Percentiles rank a stretch among this genome's conserved stretches.
Evolutionary conservation across 805 yeast genomes (phyloP).

Genomic region (Grigorovia humatica): DNA sequence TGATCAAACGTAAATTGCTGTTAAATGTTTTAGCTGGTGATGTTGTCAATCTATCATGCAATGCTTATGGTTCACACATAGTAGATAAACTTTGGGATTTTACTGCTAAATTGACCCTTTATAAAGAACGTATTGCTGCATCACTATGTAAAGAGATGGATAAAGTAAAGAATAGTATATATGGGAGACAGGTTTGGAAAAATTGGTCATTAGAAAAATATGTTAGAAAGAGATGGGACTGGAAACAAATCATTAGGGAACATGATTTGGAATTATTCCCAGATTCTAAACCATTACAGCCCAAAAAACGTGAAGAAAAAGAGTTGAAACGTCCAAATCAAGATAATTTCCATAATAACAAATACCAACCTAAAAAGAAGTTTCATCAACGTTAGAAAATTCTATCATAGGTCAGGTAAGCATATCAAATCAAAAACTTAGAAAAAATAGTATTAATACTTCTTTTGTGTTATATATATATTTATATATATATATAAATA

Average conservation of each 20-base stretch:
- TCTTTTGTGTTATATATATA: background rate
- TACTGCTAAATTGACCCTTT: slow-evolving; percentile 65
- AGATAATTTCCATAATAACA: background rate
- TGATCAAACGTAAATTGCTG: slow-evolving; percentile 53
- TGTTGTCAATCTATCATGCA: slow-evolving; percentile 55
- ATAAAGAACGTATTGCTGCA: slow-evolving; percentile 76
- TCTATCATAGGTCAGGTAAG: background rate
- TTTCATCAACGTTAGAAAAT: background rate
- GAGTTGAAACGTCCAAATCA: background rate
- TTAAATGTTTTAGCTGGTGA: slow-evolving; percentile 54
- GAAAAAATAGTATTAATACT: too few species aligned
- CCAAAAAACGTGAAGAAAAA: slow-evolving; percentile 6
- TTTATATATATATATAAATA: background rate
- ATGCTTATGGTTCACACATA: slow-evolving; percentile 85
- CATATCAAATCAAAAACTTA: too few species aligned
- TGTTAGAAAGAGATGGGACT: slow-evolving; percentile 41
- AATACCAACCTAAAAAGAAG: background rate
- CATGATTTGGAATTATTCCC: slow-evolving; percentile 37
- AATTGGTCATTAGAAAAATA: slow-evolving; percentile 87
- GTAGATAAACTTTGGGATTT: slow-evolving; percentile 79
- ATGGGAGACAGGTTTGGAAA: slow-evolving; percentile 90
- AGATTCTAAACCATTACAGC: slow-evolving; percentile 25
- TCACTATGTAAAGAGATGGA: slow-evolving; percentile 50
- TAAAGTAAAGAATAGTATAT: slow-evolving; percentile 69
- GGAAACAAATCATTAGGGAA: slow-evolving; percentile 59